These are phyloP conservation scores for Choanephora cucurbitarum DNA, from an alignment of 371 early-diverging fungal species.

Conservation along the genomic window DNA sequence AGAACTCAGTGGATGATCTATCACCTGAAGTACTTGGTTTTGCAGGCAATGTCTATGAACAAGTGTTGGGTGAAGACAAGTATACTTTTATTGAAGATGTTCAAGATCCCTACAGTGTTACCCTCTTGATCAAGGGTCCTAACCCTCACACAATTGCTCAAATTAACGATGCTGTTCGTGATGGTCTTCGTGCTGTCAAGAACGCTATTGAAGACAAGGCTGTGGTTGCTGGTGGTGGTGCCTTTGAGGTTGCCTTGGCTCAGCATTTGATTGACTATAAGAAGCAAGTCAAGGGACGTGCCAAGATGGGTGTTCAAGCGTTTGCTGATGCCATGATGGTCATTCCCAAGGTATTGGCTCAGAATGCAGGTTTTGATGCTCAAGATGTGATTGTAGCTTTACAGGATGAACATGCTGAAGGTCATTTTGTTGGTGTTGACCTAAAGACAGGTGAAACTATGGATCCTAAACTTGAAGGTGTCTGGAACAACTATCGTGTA, in stretches of 20 bases:
- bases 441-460: conserved; percentile 93
- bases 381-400: conserved; percentile 95
- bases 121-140: conserved; percentile 97
- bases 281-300: conserved; percentile 88
- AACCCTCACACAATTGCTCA: conserved; percentile 95
- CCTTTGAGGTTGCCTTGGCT: conserved; percentile 90
- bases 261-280: conserved; percentile 86
- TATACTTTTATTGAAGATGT: conserved; percentile 99
- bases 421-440: conserved; percentile 93
- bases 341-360: conserved; percentile 96
- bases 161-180: conserved; percentile 97
- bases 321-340: conserved; percentile 96
- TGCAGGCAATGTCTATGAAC: conserved; percentile 96
- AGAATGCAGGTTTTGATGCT: conserved; percentile 96
- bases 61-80: conserved; percentile 98
- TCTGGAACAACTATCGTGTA: conserved; percentile 98
- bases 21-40: conserved; percentile 88
- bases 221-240: conserved; percentile 97
- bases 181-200: conserved; percentile 98
- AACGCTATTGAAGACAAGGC: conserved; percentile 94
- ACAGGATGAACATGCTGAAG: conserved; percentile 90
- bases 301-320: conserved; percentile 96
- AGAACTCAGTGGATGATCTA: conserved; percentile 98
- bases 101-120: conserved; percentile 91
- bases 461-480: conserved; percentile 92